These are phyloP conservation scores for Gryganskiella cystojenkinii DNA, from an alignment of 192 early-diverging fungal species.

Conservation along the genomic window DNA sequence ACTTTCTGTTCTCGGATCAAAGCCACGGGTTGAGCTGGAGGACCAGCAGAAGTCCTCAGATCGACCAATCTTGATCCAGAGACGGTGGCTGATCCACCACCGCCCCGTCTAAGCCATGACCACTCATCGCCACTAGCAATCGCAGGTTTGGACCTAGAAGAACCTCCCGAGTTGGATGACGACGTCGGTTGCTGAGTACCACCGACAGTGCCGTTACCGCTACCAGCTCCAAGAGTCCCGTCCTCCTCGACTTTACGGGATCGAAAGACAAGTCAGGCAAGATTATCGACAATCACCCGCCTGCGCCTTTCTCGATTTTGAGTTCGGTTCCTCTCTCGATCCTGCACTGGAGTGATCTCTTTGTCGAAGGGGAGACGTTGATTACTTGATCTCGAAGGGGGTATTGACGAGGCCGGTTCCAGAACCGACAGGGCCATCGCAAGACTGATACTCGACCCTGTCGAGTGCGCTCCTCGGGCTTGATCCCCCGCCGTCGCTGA, in stretches of 20 bases:
- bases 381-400: background rate
- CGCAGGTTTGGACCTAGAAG: too few relatives aligned
- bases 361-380: background rate
- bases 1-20: conserved; percentile 5
- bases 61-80: too few relatives aligned
- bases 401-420: background rate
- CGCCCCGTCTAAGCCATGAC: too few relatives aligned
- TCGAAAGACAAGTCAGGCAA: conserved; percentile 24
- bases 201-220: background rate
- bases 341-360: background rate
- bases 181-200: background rate
- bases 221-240: background rate
- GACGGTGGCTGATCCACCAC: background rate
- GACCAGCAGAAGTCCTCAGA: background rate
- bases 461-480: background rate
- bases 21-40: background rate
- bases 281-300: conserved; percentile 12
- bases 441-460: conserved; percentile 3
- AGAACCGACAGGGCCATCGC: background rate
- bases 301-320: conserved; percentile 15
- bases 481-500: background rate
- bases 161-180: too few relatives aligned
- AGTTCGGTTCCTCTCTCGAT: background rate
- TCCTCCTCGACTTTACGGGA: conserved; percentile 4
- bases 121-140: too few relatives aligned